Conservation (phyloP, 345 rosid genomes). For the Melaleuca quinquenervia region DNA sequence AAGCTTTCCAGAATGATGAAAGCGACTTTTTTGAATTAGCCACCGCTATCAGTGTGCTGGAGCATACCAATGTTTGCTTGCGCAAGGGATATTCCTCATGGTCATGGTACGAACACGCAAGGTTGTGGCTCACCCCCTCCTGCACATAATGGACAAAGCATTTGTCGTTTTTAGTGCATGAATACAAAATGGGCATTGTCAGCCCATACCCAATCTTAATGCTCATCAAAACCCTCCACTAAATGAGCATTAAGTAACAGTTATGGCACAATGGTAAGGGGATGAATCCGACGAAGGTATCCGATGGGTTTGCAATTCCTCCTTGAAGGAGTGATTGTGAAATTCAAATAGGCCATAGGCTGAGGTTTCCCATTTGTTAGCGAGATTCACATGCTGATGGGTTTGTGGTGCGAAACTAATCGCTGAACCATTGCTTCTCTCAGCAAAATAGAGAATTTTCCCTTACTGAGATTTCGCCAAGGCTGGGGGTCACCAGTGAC, state of each 20-base stretch:
- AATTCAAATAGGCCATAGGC: neutral
- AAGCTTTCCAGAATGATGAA: neutral
- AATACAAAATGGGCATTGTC: neutral
- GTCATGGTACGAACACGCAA: neutral
- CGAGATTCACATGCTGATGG: neutral
- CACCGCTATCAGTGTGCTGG: neutral
- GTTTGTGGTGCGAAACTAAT: neutral
- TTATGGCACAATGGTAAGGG: neutral
- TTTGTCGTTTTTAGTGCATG: neutral
- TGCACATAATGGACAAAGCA: neutral
- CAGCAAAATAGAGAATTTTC: neutral
- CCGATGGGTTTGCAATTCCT: neutral
- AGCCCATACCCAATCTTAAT: neutral
- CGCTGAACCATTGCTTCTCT: neutral
- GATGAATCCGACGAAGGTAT: neutral
- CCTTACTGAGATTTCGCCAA: neutral
- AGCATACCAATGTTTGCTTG: neutral
- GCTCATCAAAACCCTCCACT: neutral
- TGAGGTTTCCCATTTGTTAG: neutral
- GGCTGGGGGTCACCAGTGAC: neutral
- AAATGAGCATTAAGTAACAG: neutral
- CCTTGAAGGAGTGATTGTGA: neutral
- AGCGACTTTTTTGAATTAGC: neutral
- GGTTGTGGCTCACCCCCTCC: neutral
- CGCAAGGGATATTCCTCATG: neutral